Evolutionary conservation across 768 basidiomycete genomes (phyloP).

Genomic region (Tephrocybe sp.): DNA sequence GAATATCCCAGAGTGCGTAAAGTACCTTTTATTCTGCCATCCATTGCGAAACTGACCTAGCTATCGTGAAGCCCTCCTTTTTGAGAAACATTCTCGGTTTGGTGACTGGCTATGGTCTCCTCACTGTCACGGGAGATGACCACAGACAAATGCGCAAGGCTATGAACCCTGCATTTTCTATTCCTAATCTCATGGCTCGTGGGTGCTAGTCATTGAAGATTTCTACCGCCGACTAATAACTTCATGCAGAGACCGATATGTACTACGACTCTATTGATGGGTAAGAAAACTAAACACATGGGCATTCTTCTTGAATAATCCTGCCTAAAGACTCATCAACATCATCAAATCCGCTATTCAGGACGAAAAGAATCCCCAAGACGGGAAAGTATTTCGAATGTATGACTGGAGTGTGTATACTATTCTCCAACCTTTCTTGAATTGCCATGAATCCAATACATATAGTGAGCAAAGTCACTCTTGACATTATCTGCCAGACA

Average conservation of each 20-base stretch:
- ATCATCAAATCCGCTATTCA: slow-evolving; percentile 32
- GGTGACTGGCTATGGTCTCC: slow-evolving; percentile 42
- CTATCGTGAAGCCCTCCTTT: slow-evolving; percentile 35
- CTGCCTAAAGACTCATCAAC: slow-evolving; percentile 29
- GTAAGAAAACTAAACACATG: slow-evolving; percentile 22
- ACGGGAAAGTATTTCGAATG: slow-evolving; percentile 31
- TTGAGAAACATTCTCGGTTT: slow-evolving; percentile 40
- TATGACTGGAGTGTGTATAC: slow-evolving; percentile 47
- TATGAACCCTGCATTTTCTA: slow-evolving; percentile 52
- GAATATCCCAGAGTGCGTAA: slow-evolving; percentile 40
- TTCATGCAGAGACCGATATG: slow-evolving; percentile 37
- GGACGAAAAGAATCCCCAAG: slow-evolving; percentile 16
- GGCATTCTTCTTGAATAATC: background rate
- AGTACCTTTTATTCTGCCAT: background rate
- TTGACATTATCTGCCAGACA: slow-evolving; percentile 51
- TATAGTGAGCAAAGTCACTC: slow-evolving; percentile 49
- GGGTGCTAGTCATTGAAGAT: slow-evolving; percentile 8
- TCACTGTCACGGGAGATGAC: slow-evolving; percentile 47
- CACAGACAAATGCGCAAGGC: slow-evolving; percentile 49
- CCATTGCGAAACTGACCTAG: background rate
- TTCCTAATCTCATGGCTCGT: slow-evolving; percentile 40
- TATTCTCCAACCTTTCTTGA: background rate
- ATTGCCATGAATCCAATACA: background rate
- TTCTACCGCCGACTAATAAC: background rate
- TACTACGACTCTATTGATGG: slow-evolving; percentile 45